Percentiles rank a stretch among this genome's conserved stretches.
Evolutionary conservation across 768 basidiomycete species (phyloP).

Genomic region (Kondoa malvinella): DNA sequence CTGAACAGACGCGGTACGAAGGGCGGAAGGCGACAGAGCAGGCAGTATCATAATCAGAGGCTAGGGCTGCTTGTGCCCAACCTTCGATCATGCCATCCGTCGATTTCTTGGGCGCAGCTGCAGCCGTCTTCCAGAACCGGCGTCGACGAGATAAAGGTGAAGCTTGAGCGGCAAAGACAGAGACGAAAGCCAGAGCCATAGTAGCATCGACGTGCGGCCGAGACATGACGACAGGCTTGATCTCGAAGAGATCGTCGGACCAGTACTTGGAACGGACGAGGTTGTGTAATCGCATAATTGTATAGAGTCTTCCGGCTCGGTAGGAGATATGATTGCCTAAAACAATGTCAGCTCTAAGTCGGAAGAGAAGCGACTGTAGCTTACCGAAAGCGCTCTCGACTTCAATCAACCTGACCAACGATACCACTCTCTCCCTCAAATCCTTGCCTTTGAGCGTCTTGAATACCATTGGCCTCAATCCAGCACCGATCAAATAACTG

Average conservation of each 20-base stretch:
- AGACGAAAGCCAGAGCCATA: neutral
- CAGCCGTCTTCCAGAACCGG: constrained; percentile 2
- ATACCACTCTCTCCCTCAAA: neutral
- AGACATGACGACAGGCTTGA: neutral
- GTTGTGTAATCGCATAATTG: neutral
- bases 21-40: neutral
- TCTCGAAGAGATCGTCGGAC: neutral
- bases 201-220: neutral
- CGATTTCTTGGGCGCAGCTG: constrained; percentile 1
- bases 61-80: neutral
- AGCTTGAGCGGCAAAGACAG: neutral
- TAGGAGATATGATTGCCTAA: neutral
- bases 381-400: constrained; percentile 5
- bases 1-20: neutral
- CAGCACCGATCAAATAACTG: constrained; percentile 3
- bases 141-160: constrained; percentile 2
- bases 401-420: neutral
- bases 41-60: neutral
- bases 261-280: neutral
- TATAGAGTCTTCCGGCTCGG: neutral
- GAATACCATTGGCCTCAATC: neutral
- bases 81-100: neutral
- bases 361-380: neutral
- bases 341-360: neutral
- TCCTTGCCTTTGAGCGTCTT: neutral